These are phyloP conservation scores for Sclerotinia nivalis DNA, from an alignment of 2,329 filamentous ascomycete species.

Conservation along the genomic window DNA sequence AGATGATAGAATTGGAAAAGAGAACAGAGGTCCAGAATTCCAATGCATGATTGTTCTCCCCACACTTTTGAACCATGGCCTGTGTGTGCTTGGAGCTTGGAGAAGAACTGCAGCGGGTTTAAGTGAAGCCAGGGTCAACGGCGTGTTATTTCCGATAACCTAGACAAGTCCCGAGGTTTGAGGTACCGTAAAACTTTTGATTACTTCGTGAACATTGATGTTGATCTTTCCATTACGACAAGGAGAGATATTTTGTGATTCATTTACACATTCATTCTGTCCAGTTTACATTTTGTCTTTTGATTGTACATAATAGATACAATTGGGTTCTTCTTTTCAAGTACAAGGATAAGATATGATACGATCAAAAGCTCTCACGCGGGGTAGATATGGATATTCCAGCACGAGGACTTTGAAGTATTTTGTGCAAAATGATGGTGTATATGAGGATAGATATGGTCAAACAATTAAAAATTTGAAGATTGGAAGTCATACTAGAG, in stretches of 20 bases:
- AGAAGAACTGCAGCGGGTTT: neutral
- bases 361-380: constrained; percentile 22
- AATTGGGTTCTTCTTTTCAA: too few species aligned
- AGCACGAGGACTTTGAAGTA: constrained; percentile 9
- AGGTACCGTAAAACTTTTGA: neutral
- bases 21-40: neutral
- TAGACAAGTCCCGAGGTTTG: neutral
- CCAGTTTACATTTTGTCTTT: neutral
- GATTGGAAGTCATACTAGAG: constrained; percentile 65
- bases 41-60: neutral
- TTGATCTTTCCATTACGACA: neutral
- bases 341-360: constrained; percentile 6
- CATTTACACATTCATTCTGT: neutral
- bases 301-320: neutral
- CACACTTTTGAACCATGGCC: neutral
- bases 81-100: too few species aligned
- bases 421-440: constrained; percentile 30
- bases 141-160: neutral
- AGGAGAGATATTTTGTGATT: neutral
- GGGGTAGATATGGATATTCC: constrained; percentile 26
- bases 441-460: constrained; percentile 37
- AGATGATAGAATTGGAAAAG: neutral
- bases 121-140: neutral
- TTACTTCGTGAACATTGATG: neutral
- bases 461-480: constrained; percentile 66